Conservation (phyloP, 1,284 basidiomycete genomes). For the Rhizoctonia solani region DNA sequence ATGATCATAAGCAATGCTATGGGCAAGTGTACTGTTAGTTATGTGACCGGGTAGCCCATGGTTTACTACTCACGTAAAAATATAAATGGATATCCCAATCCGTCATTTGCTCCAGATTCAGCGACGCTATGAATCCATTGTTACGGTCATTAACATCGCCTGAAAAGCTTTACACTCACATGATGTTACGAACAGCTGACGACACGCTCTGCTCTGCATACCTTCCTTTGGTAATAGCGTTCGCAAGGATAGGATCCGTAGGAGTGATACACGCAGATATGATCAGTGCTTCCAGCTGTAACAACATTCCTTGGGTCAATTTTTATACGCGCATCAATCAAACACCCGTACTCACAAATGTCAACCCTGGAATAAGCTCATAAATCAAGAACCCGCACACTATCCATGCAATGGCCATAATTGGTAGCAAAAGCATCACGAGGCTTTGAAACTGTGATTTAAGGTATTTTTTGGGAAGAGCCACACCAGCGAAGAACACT, state of each 20-base stretch:
- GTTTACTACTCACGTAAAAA: conserved; percentile 25
- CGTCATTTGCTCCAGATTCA: conserved; percentile 28
- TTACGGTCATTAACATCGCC: neutral
- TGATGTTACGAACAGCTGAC: conserved; percentile 12
- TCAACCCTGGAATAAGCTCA: conserved; percentile 28
- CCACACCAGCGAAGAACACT: conserved; percentile 27
- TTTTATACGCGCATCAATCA: neutral
- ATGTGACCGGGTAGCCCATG: no score
- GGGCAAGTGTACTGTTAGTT: no score
- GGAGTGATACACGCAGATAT: conserved; percentile 31
- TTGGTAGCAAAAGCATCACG: conserved; percentile 20
- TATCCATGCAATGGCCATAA: conserved; percentile 31
- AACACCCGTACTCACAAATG: conserved; percentile 9
- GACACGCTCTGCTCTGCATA: conserved; percentile 19
- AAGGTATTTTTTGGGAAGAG: conserved; percentile 31
- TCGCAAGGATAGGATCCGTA: conserved; percentile 26
- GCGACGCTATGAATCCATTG: neutral
- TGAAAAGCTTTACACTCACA: neutral
- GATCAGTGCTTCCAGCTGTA: conserved; percentile 20
- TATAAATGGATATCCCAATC: conserved; percentile 23
- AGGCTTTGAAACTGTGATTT: conserved; percentile 31
- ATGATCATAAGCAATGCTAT: conserved; percentile 19
- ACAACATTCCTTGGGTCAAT: neutral
- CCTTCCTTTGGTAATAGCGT: conserved; percentile 24
- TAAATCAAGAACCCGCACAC: conserved; percentile 25